Evolutionary conservation across 495 filamentous ascomycete genomes (phyloP).

Genomic region (Aspergillus bertholletiae): DNA sequence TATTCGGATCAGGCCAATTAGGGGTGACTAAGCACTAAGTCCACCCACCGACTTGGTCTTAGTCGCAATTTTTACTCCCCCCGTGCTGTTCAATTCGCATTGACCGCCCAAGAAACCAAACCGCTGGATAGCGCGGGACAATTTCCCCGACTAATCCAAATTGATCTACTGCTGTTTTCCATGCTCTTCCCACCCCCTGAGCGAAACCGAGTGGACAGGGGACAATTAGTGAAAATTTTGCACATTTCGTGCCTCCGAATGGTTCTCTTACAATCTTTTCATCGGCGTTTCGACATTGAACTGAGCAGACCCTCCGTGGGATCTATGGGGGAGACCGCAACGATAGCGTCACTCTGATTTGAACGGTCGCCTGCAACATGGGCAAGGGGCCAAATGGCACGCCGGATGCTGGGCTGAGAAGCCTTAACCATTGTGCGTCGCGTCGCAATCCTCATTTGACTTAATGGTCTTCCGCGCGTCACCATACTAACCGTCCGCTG

Average conservation of each 20-base stretch:
- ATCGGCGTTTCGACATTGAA: background rate
- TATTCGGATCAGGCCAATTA: background rate
- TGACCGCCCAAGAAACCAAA: slow-evolving; percentile 1
- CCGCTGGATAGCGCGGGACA: slow-evolving; percentile 2
- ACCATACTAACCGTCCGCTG: background rate
- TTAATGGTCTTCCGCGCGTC: slow-evolving; percentile 5
- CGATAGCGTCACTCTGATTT: slow-evolving; percentile 8
- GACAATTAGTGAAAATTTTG: background rate
- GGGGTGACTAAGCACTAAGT: background rate
- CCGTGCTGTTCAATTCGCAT: background rate
- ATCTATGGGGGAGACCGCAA: slow-evolving; percentile 12
- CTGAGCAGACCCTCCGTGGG: slow-evolving; percentile 18
- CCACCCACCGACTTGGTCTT: no score
- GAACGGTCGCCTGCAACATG: slow-evolving; percentile 31
- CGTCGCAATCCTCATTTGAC: background rate
- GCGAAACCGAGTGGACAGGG: background rate
- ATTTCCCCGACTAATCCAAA: background rate
- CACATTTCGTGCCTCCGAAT: background rate
- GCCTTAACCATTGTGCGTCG: slow-evolving; percentile 70
- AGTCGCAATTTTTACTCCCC: background rate
- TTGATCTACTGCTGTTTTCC: background rate
- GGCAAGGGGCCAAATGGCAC: slow-evolving; percentile 30
- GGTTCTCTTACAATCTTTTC: background rate
- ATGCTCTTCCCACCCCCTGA: background rate
- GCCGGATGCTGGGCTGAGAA: slow-evolving; percentile 70